Evolutionary conservation across 2,329 filamentous ascomycete genomes (phyloP).

Genomic region (Metarhizium brunneum): DNA sequence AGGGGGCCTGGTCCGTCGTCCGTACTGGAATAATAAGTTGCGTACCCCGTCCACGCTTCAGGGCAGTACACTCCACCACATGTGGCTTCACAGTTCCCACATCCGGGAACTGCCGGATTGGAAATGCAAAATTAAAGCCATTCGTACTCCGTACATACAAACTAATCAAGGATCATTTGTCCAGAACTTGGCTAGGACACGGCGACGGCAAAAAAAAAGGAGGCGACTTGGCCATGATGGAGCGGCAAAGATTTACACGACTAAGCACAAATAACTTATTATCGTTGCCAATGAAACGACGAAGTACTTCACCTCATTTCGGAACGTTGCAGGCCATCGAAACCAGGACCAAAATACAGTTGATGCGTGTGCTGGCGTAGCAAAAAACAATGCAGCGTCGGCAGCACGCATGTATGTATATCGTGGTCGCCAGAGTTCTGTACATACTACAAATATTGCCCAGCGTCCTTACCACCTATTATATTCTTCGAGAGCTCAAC

Average conservation of each 20-base stretch:
- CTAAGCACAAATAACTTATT: too few species aligned
- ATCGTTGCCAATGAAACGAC: background rate
- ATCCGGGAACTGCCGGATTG: conserved; percentile 5
- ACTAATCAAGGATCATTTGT: conserved; percentile 13
- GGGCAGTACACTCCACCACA: background rate
- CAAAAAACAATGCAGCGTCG: background rate
- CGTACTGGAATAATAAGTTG: background rate
- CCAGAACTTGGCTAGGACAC: background rate
- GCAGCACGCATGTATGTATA: conserved; percentile 29
- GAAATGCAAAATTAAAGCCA: background rate
- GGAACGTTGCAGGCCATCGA: background rate
- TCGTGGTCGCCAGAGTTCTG: background rate
- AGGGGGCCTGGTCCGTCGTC: too few species aligned
- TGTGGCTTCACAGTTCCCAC: background rate
- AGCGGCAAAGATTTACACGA: too few species aligned
- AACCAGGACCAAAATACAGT: background rate
- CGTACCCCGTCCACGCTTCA: background rate
- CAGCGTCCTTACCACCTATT: too few species aligned
- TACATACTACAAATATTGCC: too few species aligned
- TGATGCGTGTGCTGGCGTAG: background rate
- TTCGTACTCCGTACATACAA: background rate
- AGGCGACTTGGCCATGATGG: too few species aligned
- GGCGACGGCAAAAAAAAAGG: background rate
- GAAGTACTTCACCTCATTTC: background rate
- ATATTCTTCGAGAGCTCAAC: background rate